Evolutionary conservation across 805 yeast genomes (phyloP).

Genomic region (Candida corydali): DNA sequence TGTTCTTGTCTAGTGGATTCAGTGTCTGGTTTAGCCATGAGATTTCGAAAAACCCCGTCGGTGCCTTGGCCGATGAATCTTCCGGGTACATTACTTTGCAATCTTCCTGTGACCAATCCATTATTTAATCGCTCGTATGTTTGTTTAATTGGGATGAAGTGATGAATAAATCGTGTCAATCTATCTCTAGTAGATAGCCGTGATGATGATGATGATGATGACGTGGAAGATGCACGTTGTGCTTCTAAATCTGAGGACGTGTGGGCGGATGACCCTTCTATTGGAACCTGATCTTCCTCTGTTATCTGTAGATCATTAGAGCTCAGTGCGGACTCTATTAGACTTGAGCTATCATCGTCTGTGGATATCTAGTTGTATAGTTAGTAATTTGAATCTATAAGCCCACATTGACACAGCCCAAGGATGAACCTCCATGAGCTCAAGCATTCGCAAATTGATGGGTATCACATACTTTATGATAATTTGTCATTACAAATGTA

Average conservation of each 20-base stretch:
- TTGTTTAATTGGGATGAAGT: slow-evolving; percentile 35
- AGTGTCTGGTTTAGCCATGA: slow-evolving; percentile 83
- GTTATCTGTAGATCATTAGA: no score
- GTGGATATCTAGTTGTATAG: neutral
- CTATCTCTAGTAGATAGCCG: slow-evolving; percentile 26
- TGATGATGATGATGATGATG: no score
- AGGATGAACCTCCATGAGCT: no score
- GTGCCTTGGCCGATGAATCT: slow-evolving; percentile 44
- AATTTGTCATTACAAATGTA: no score
- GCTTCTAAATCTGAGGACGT: slow-evolving; percentile 23
- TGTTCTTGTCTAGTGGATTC: slow-evolving; percentile 24
- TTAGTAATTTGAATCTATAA: neutral
- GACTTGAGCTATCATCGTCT: neutral
- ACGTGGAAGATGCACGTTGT: no score
- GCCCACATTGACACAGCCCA: neutral
- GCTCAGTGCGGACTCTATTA: neutral
- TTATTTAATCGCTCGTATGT: slow-evolving; percentile 41
- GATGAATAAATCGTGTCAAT: slow-evolving; percentile 26
- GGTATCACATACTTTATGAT: neutral
- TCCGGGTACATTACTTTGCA: slow-evolving; percentile 41
- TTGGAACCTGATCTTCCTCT: neutral
- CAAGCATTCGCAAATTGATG: no score
- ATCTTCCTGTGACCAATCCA: slow-evolving; percentile 39
- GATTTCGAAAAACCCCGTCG: slow-evolving; percentile 92
- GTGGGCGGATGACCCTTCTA: neutral